Conservation (phyloP, 805 yeast species). For the Yarrowia keelungensis region DNA sequence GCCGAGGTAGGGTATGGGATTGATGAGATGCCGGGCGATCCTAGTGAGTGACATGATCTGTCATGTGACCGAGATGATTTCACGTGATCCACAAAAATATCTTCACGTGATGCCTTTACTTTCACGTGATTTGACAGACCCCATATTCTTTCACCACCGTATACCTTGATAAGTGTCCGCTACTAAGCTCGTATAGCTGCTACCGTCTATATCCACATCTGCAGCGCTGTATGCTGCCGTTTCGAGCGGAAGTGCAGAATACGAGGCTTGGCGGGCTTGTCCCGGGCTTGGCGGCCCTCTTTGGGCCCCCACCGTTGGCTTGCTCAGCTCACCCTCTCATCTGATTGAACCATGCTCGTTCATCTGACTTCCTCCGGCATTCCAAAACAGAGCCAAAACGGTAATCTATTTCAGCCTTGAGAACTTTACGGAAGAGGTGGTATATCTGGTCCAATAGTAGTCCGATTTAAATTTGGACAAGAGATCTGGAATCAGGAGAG, state of each 20-base stretch:
- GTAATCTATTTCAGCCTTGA: background rate
- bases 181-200: background rate
- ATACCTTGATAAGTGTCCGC: constrained; percentile 16
- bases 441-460: background rate
- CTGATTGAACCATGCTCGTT: constrained; percentile 5
- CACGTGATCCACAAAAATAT: no score
- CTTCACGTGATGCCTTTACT: no score
- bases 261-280: constrained; percentile 22
- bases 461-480: background rate
- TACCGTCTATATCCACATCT: background rate
- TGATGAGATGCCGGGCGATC: no score
- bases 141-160: background rate
- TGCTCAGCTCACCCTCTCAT: constrained; percentile 12
- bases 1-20: no score
- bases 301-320: background rate
- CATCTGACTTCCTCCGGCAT: constrained; percentile 9
- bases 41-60: no score
- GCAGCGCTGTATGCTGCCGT: no score
- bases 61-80: no score
- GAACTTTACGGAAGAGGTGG: no score
- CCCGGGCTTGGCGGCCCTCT: background rate
- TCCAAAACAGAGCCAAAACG: constrained; percentile 7
- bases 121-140: no score
- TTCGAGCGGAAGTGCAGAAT: background rate
- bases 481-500: background rate